Evolutionary conservation across 495 filamentous ascomycete genomes (phyloP), one percentile per base, ranked within the genome.

Genomic region (Penicillium taxi): DNA sequence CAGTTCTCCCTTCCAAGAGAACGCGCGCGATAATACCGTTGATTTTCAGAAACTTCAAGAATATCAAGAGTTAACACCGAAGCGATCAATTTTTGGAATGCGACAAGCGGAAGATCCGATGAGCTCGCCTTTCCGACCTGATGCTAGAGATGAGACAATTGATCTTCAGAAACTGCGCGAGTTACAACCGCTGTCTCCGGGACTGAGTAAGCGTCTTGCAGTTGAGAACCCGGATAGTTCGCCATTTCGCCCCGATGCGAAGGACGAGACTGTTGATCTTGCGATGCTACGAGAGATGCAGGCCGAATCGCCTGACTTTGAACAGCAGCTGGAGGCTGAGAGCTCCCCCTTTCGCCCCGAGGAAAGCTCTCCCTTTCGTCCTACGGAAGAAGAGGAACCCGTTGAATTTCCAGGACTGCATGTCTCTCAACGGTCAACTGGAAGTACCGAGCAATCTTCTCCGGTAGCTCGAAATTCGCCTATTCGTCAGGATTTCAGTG

Each of bases 1-100:
- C 3, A 67, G 63, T 27, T 69, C 65, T 6, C 65, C 65, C 0
- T 69, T 67, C 27, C 57, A 53, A 17, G 44, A 43, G 15, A 57
- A 64, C 17, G 57, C 33, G 12, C 49, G 57, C 30, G 63, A 69
- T 29, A 57, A 63, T 9, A 67, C 63, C 0, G 60, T 61, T 2
- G 62, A 67, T 41, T 56, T 61, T 23, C 43, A 59, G 17, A 59
- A 41, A 25, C 23, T 63, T 21, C 55, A 30, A 15, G 27, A 41
- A 13, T 32, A 26, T 13, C 42, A 45, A 36, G 24, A 26, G 7
- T 18, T 9, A 11, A 17, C 37, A 20, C 18, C 35, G 2, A 8
- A 21, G 2, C 35, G 23, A 7, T 32, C 24, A 12, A 32, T 18
- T 6, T 44, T 48, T 24, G 21, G 9, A 0, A 20, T 38, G 11